Conservation (phyloP, 202 grass and related monocot species). For the Digitaria exilis region DNA sequence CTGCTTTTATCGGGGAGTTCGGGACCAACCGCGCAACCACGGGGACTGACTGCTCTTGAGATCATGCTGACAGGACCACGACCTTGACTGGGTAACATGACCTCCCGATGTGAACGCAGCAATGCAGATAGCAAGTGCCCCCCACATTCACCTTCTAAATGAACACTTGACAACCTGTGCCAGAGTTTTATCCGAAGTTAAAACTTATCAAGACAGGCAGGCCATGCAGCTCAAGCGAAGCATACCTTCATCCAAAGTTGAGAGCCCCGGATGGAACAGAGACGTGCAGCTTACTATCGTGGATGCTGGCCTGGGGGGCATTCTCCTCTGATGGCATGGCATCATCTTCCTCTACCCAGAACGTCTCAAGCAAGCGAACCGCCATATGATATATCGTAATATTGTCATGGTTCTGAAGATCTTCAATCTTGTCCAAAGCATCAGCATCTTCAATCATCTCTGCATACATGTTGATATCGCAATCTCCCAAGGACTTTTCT, state of each 20-base stretch:
- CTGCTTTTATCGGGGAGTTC: neutral
- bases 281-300: constrained; percentile 31
- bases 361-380: constrained; percentile 52
- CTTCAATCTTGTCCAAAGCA: constrained; percentile 72
- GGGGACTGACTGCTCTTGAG: neutral
- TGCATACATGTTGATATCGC: constrained; percentile 49
- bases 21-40: neutral
- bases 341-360: constrained; percentile 54
- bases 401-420: constrained; percentile 67
- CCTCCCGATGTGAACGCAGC: neutral
- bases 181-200: neutral
- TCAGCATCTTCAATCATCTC: constrained; percentile 69
- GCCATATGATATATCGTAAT: constrained; percentile 57
- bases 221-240: neutral
- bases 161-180: neutral
- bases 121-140: neutral
- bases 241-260: constrained; percentile 48
- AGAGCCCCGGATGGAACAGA: constrained; percentile 39
- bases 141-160: constrained; percentile 12
- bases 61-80: constrained; percentile 13
- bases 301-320: constrained; percentile 26
- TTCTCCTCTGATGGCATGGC: constrained; percentile 11
- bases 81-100: constrained; percentile 21
- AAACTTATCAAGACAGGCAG: neutral
- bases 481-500: constrained; percentile 40